Conservation (phyloP, 2,329 filamentous ascomycete genomes). For the Epichloe scottii region DNA sequence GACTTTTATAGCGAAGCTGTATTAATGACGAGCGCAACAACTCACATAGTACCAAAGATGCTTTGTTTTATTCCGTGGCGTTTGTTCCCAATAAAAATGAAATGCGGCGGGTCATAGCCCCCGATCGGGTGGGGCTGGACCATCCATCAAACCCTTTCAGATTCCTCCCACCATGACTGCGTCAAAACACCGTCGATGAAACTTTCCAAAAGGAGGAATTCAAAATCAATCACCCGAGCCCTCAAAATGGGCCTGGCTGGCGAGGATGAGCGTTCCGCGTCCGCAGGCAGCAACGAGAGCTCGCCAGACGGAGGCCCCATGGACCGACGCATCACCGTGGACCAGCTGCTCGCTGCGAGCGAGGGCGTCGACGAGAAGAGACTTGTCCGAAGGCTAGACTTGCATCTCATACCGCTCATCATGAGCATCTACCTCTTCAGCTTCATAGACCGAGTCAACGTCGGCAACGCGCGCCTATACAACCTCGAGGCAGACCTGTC, state of each 20-base stretch:
- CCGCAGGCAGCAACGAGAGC: not conserved
- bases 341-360: constrained; percentile 9
- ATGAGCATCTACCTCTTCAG: constrained; percentile 63
- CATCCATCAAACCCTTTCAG: not conserved
- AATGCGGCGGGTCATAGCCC: not conserved
- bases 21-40: not conserved
- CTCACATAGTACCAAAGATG: not conserved
- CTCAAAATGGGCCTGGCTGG: not conserved
- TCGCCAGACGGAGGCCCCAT: not conserved
- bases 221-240: not conserved
- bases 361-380: constrained; percentile 31
- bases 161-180: not conserved
- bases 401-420: constrained; percentile 50
- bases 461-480: constrained; percentile 59
- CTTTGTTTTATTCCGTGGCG: not conserved
- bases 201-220: too few species aligned
- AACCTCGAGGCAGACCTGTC: constrained; percentile 50
- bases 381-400: constrained; percentile 52
- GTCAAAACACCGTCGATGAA: too few species aligned
- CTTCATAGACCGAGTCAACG: constrained; percentile 64
- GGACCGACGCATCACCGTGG: constrained; percentile 1
- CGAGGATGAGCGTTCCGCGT: not conserved
- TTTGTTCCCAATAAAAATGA: too few species aligned
- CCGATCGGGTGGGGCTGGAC: not conserved
- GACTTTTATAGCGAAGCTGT: not conserved